Evolutionary conservation across 176 grass and related monocot genomes (phyloP), one percentile per base, ranked within the genome.

Genomic region (Triticum monococcum): DNA sequence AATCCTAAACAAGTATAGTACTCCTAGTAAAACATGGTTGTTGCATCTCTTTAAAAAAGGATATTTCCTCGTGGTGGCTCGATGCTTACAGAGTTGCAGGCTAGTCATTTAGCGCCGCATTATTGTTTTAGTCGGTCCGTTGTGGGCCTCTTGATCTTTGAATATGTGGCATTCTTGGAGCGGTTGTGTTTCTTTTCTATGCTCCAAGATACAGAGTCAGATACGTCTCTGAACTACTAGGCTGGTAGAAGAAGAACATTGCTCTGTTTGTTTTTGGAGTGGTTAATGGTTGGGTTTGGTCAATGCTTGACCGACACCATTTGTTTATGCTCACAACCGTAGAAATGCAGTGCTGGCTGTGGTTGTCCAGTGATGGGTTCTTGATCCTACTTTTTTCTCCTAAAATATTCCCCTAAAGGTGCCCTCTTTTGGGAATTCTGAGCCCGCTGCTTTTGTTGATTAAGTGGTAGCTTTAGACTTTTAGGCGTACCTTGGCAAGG

Each of bases 91-190:
- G 85, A 73, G 59, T 81, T 86, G 87, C 84, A 48, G 46, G 13
- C 23, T 32, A 75, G 69, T 90, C 25, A 75, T 82, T 66, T 82
- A 67, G 73, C 63, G 38, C 4, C 18, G 4, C 81, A 91, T 88
- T 80, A 89, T 80, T 85, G 85, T 81, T 87, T 74, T 33, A 78
- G 77, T 91, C 72, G 79, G 83, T 38, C 83, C 28, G 43, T 68
- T 83, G 69, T 68, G 32, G 76, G 80, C 70, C 68, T 79, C 76
- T 84, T 89, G 83, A 86, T 79, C 79, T 83, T 89, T 79, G 33
- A 86, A 88, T 79, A 70, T 32, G 78, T 36, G 50, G 32, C 26
- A 26, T 59, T 80, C 72, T 79, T 77, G 73, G 25, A 67, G 67
- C 59, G 41, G 71, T 86, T 82, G 71, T 31, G 63, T 3, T 60